Evolutionary conservation across 2,329 filamentous ascomycete species (phyloP), one percentile per base, ranked within the genome.

Genomic region (Phialophora verrucosa): DNA sequence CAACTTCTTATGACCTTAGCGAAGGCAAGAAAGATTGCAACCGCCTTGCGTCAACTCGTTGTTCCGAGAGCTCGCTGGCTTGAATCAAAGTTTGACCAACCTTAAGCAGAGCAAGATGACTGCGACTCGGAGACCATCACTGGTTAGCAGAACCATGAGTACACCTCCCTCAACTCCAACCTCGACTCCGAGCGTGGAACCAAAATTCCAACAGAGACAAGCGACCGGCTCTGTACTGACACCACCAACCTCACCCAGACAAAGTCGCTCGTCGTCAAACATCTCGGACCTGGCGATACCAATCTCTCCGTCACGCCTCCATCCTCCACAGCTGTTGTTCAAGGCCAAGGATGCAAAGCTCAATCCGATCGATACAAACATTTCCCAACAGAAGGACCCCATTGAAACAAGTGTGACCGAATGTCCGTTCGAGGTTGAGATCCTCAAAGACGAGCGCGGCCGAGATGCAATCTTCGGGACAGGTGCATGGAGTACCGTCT

Each of bases 401-500:
- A 10, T 57, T 11, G 59, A 54, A n/a, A 14, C 23, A 31, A 51
- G 49, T 12, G 70, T 68, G 2, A 42, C 64, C 7, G 59, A 62
- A 53, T 74, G 70, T 58, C 70, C 69, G 6, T 72, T 69, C 56
- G 65, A 70, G 10, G 51, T 72, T 17, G 67, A 70, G 42, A 64
- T 71, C 47, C 42, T 70, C 53, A 64, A 67, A 54, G 68, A 73
- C 50, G 53, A 65, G 1, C 63, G 61, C 17, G 76, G 75, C 17
- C 71, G 70, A 14, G 74, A 71, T 7, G 59, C 78, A 20, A 76
- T 80, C 61, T 82, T 79, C 60, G 82, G 81, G 27, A 76, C 75
- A 44, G 82, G 82, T 27, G 80, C 76, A 20, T 83, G 81, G 81
- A 83, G 81, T 67, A 77, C 76, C 20, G 82, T 83, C 20, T 82